Conservation (phyloP, 805 yeast genomes). For the Yamadazyma akitaensis region DNA sequence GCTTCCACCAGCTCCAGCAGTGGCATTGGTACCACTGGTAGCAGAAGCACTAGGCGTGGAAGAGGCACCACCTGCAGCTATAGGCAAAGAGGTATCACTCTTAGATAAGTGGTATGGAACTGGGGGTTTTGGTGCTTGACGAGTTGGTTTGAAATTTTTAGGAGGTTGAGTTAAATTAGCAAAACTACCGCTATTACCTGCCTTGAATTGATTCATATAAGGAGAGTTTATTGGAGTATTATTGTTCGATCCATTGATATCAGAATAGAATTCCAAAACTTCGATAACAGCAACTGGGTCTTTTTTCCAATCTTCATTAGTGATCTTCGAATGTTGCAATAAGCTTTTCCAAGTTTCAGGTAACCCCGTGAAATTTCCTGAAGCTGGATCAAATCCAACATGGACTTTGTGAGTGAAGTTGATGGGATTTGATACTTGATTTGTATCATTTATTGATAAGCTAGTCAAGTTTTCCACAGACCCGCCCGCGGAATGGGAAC, state of each 20-base stretch:
- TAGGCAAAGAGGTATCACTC: background rate
- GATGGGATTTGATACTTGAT: constrained; percentile 80
- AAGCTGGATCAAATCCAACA: constrained; percentile 80
- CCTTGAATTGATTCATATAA: constrained; percentile 4
- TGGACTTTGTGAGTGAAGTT: constrained; percentile 93
- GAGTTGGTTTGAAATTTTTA: constrained; percentile 28
- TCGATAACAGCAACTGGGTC: constrained; percentile 65
- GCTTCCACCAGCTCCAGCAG: background rate
- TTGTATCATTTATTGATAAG: constrained; percentile 6
- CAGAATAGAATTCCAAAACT: constrained; percentile 54
- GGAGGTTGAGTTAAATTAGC: constrained; percentile 15
- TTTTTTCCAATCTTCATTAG: constrained; percentile 59
- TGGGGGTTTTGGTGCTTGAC: constrained; percentile 45
- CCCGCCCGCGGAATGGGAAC: background rate
- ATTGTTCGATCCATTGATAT: constrained; percentile 16
- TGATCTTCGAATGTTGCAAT: constrained; percentile 56
- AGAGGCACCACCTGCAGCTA: background rate
- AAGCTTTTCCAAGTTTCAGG: constrained; percentile 58
- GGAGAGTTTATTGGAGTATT: constrained; percentile 12
- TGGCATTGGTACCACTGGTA: background rate
- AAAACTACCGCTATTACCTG: constrained; percentile 3
- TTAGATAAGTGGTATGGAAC: constrained; percentile 36
- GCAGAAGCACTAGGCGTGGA: no score
- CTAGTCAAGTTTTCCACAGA: background rate
- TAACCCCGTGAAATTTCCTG: constrained; percentile 54